These are phyloP conservation scores for Aspergillus piperis DNA, from an alignment of 2,329 filamentous ascomycete species.

Conservation along the genomic window DNA sequence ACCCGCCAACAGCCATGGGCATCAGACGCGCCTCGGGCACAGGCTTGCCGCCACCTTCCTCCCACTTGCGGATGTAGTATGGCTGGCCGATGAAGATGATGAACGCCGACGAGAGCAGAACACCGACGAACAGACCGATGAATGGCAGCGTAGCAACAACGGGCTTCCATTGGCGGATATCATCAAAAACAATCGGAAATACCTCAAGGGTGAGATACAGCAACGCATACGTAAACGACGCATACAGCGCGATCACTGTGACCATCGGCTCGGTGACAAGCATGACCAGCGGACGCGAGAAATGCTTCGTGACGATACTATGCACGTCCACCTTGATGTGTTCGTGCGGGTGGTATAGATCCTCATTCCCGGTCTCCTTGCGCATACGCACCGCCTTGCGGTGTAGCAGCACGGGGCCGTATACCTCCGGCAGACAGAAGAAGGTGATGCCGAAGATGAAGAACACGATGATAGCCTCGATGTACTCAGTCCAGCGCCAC, in stretches of 20 bases:
- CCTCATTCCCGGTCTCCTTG: constrained; percentile 42
- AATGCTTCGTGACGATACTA: constrained; percentile 34
- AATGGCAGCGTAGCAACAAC: constrained; percentile 62
- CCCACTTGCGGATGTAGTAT: constrained; percentile 26
- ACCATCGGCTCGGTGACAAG: constrained; percentile 22
- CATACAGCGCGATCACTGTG: constrained; percentile 26
- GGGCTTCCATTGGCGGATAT: constrained; percentile 59
- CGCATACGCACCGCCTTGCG: constrained; percentile 41
- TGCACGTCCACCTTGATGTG: constrained; percentile 43
- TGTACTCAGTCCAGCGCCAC: constrained; percentile 41
- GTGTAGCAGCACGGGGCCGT: constrained; percentile 43
- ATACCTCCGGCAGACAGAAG: constrained; percentile 43
- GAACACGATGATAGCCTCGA: constrained; percentile 45
- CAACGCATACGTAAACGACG: constrained; percentile 30
- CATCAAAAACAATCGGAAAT: constrained; percentile 66
- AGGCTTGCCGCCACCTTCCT: constrained; percentile 13
- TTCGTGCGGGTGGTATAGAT: constrained; percentile 51
- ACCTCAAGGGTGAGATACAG: constrained; percentile 47
- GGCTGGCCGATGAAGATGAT: constrained; percentile 54
- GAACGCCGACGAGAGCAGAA: constrained; percentile 54
- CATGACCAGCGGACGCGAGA: constrained; percentile 26
- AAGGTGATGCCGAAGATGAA: constrained; percentile 25
- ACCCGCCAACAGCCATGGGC: constrained; percentile 50
- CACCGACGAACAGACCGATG: constrained; percentile 60
- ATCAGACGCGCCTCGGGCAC: constrained; percentile 36